Conservation (phyloP, 2,329 filamentous ascomycete species). For the Huntiella moniliformis region DNA sequence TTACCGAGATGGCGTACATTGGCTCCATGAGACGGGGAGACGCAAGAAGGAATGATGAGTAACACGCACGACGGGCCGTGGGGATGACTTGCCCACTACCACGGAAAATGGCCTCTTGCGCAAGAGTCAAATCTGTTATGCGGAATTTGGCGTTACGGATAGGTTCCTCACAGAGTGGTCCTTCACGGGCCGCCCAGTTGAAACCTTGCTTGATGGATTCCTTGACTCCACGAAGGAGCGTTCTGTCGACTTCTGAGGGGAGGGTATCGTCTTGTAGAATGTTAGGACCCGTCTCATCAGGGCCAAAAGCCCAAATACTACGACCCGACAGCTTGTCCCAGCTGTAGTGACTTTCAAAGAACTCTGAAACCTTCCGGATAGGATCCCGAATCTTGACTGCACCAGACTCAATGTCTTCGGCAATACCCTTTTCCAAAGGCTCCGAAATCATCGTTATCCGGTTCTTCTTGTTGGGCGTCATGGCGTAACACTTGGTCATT, state of each 20-base stretch:
- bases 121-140: slow-evolving; percentile 75
- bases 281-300: slow-evolving; percentile 85
- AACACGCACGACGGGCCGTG: slow-evolving; percentile 78
- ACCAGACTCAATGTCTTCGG: slow-evolving; percentile 81
- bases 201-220: slow-evolving; percentile 93
- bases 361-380: slow-evolving; percentile 81
- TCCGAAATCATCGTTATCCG: slow-evolving; percentile 98
- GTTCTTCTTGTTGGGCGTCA: slow-evolving; percentile 98
- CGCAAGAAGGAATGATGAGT: slow-evolving; percentile 93
- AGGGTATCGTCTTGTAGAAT: slow-evolving; percentile 94
- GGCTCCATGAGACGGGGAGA: slow-evolving; percentile 94
- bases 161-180: slow-evolving; percentile 90
- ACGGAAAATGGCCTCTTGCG: slow-evolving; percentile 78
- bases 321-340: slow-evolving; percentile 89
- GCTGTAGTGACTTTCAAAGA: slow-evolving; percentile 91
- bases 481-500: slow-evolving; percentile 91
- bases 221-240: slow-evolving; percentile 65
- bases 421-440: slow-evolving; percentile 84
- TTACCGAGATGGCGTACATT: slow-evolving; percentile 82
- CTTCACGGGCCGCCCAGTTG: slow-evolving; percentile 88
- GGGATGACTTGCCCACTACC: slow-evolving; percentile 96
- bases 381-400: slow-evolving; percentile 84
- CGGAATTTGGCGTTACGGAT: slow-evolving; percentile 98
- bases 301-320: slow-evolving; percentile 97
- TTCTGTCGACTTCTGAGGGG: slow-evolving; percentile 86